A percentile compares a stretch with the other conserved stretches of the same genome.
Evolutionary conservation across 108 stramenopile genomes (phyloP).

Genomic region (Thalassiosira profunda): DNA sequence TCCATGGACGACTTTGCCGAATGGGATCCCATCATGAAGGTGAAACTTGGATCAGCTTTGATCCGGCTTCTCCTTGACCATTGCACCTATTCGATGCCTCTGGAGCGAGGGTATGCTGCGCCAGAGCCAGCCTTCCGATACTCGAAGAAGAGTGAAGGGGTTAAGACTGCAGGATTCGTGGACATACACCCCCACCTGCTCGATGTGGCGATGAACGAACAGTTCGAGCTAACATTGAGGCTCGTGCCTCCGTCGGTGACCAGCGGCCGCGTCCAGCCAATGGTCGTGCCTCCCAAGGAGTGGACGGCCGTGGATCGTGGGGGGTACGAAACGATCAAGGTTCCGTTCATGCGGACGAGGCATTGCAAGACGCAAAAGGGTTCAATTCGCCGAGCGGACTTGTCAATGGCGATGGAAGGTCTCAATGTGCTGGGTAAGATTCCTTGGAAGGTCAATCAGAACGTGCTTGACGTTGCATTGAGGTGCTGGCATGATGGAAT

Average conservation of each 20-base stretch:
- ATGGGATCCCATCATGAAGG: slow-evolving; percentile 76
- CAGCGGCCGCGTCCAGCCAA: slow-evolving; percentile 83
- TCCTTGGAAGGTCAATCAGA: slow-evolving; percentile 89
- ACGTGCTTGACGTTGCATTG: slow-evolving; percentile 73
- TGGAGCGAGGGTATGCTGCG: slow-evolving; percentile 20
- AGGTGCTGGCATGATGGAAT: slow-evolving; percentile 83
- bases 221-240: slow-evolving; percentile 50
- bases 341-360: slow-evolving; percentile 80
- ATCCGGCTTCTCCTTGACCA: slow-evolving; percentile 72
- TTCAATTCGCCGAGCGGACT: slow-evolving; percentile 71
- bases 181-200: slow-evolving; percentile 41
- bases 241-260: slow-evolving; percentile 32
- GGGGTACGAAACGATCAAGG: slow-evolving; percentile 76
- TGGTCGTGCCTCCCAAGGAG: slow-evolving; percentile 91
- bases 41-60: slow-evolving; percentile 87
- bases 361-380: slow-evolving; percentile 81
- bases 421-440: slow-evolving; percentile 88
- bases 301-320: slow-evolving; percentile 83
- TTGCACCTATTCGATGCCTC: slow-evolving; percentile 42
- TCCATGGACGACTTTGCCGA: slow-evolving; percentile 54
- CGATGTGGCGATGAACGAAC: slow-evolving; percentile 45
- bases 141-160: slow-evolving; percentile 22
- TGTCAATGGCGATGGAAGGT: slow-evolving; percentile 80
- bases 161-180: slow-evolving; percentile 31
- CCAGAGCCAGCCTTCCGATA: slow-evolving; percentile 72